These are phyloP conservation scores for Aegilops umbellulata DNA, from an alignment of 176 grass and related monocot species.

Conservation along the genomic window DNA sequence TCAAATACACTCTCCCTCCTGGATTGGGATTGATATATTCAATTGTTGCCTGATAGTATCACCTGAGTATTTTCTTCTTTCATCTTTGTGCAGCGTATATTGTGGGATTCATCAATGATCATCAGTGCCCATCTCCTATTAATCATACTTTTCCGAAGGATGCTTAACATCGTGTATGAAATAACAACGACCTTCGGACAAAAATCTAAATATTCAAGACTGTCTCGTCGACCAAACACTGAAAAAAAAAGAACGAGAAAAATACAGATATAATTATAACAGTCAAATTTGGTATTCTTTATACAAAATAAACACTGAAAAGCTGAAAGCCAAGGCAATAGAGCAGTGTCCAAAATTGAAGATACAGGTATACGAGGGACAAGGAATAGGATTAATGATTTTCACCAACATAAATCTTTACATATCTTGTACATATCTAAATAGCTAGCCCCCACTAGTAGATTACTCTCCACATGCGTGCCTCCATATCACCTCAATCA, in stretches of 20 bases:
- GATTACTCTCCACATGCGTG: too few species aligned
- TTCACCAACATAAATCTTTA: constrained; percentile 4
- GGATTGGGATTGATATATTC: constrained; percentile 1
- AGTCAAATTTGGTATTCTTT: not conserved
- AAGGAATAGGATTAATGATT: not conserved
- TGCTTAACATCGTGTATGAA: constrained; percentile 91
- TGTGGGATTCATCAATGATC: constrained; percentile 97
- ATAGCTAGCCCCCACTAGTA: too few species aligned
- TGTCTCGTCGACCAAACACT: constrained; percentile 92
- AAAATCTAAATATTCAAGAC: constrained; percentile 70
- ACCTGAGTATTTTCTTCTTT: constrained; percentile 75
- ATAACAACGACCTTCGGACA: constrained; percentile 73
- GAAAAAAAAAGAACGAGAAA: constrained; percentile 35
- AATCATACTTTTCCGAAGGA: constrained; percentile 62
- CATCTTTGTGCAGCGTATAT: constrained; percentile 81
- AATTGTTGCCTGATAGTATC: constrained; percentile 8
- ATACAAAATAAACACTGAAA: not conserved
- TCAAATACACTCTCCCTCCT: constrained; percentile 12
- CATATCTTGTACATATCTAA: too few species aligned
- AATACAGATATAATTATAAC: constrained; percentile 29
- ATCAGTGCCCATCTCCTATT: constrained; percentile 78
- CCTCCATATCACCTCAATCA: too few species aligned
- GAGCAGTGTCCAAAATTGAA: constrained; percentile 20
- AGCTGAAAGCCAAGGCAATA: constrained; percentile 6
- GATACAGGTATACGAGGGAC: not conserved